Evolutionary conservation across 176 grass and related monocot genomes (phyloP).

Genomic region (Triticum monococcum): DNA sequence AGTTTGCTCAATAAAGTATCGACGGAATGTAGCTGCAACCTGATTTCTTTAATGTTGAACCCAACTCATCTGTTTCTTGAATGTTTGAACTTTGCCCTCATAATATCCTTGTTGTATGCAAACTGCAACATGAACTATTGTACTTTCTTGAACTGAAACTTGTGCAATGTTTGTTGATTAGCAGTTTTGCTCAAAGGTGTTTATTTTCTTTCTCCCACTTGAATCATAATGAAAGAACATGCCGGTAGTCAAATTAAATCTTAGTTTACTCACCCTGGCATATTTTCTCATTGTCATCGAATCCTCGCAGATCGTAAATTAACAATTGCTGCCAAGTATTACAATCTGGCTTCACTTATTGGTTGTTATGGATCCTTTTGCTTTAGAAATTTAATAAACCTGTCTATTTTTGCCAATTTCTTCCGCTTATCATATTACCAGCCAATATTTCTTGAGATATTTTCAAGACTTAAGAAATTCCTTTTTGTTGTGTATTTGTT

Average conservation of each 20-base stretch:
- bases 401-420: neutral
- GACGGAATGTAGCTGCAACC: neutral
- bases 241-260: neutral
- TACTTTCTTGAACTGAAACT: constrained; percentile 9
- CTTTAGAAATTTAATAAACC: neutral
- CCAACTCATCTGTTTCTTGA: neutral
- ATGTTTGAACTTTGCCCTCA: neutral
- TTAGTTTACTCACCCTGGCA: neutral
- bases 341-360: neutral
- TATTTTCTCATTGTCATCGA: constrained; percentile 1
- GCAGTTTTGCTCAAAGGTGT: neutral
- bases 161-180: neutral
- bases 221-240: neutral
- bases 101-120: neutral
- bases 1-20: neutral
- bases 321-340: neutral
- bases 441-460: constrained; percentile 19
- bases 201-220: neutral
- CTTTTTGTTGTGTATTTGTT: neutral
- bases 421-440: neutral
- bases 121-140: neutral
- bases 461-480: neutral
- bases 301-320: neutral
- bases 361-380: neutral
- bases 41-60: neutral